These are phyloP conservation scores for Neofusicoccum umdonicola DNA, from an alignment of 2,329 filamentous ascomycete genomes.

Conservation along the genomic window DNA sequence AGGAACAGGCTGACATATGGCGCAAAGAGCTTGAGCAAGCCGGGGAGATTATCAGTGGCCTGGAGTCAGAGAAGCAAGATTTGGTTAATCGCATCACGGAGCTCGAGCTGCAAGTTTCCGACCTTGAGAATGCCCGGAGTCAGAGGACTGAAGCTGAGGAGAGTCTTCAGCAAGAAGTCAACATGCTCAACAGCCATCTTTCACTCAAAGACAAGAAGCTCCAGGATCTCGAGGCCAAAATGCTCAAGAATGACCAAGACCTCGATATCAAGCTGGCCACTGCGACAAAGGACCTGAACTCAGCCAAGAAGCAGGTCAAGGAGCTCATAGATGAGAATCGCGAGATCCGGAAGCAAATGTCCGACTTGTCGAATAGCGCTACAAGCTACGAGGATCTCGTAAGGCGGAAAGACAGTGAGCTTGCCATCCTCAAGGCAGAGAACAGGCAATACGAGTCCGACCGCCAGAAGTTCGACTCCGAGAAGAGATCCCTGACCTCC, in stretches of 20 bases:
- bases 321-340: constrained; percentile 78
- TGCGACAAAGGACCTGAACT: constrained; percentile 76
- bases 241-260: constrained; percentile 84
- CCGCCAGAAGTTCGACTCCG: constrained; percentile 72
- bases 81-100: constrained; percentile 65
- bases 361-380: constrained; percentile 83
- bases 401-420: constrained; percentile 88
- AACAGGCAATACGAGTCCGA: constrained; percentile 81
- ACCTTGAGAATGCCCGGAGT: constrained; percentile 68
- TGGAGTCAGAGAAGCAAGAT: constrained; percentile 83
- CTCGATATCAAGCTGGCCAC: constrained; percentile 78
- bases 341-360: constrained; percentile 78
- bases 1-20: constrained; percentile 77
- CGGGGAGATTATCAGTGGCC: constrained; percentile 75
- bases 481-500: constrained; percentile 66
- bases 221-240: constrained; percentile 78
- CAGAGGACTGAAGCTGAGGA: constrained; percentile 75
- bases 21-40: constrained; percentile 87
- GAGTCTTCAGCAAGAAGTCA: constrained; percentile 76
- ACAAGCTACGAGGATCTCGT: constrained; percentile 95
- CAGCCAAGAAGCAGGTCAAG: constrained; percentile 69
- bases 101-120: constrained; percentile 68
- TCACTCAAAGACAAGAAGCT: constrained; percentile 85
- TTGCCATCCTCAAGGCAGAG: constrained; percentile 80
- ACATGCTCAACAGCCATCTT: constrained; percentile 88